phyloP scores from a whole-genome alignment of 805 yeast genomes.

The Wickerhamiella australiensis region DNA sequence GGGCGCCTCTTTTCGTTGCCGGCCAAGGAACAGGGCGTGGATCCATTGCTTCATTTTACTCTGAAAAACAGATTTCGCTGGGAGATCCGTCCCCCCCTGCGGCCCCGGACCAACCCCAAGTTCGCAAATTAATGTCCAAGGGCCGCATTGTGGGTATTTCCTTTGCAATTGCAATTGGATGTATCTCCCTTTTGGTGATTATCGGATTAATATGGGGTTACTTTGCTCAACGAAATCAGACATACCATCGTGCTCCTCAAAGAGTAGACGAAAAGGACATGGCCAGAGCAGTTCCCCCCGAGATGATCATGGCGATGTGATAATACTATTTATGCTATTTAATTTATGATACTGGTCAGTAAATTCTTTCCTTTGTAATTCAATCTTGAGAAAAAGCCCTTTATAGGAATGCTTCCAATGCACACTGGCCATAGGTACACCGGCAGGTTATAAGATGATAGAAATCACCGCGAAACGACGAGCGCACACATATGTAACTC shows the following conservation, averaged over 20 bases:
- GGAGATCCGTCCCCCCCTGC: neutral
- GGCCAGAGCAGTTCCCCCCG: constrained; percentile 53
- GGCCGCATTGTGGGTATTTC: constrained; percentile 63
- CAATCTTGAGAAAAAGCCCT: no score
- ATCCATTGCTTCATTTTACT: constrained; percentile 24
- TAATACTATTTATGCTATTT: constrained; percentile 2
- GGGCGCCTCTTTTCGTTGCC: constrained; percentile 49
- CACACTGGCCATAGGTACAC: neutral
- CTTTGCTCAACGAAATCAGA: constrained; percentile 32
- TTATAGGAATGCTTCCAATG: neutral
- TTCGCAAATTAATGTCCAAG: constrained; percentile 29
- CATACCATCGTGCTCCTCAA: constrained; percentile 38
- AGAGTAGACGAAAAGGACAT: constrained; percentile 50
- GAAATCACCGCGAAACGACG: no score
- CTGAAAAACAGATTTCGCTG: constrained; percentile 22
- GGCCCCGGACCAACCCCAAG: neutral
- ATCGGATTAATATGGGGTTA: constrained; percentile 35
- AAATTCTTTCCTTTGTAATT: neutral
- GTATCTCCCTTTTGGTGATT: constrained; percentile 33
- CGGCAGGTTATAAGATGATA: no score
- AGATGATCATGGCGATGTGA: constrained; percentile 27
- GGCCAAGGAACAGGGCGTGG: constrained; percentile 21
- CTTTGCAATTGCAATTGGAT: constrained; percentile 52
- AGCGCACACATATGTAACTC: no score
- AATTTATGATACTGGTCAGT: constrained; percentile 5